These are phyloP conservation scores for Gynochthodes officinalis DNA, from an alignment of 257 asterid species.

Conservation along the genomic window DNA sequence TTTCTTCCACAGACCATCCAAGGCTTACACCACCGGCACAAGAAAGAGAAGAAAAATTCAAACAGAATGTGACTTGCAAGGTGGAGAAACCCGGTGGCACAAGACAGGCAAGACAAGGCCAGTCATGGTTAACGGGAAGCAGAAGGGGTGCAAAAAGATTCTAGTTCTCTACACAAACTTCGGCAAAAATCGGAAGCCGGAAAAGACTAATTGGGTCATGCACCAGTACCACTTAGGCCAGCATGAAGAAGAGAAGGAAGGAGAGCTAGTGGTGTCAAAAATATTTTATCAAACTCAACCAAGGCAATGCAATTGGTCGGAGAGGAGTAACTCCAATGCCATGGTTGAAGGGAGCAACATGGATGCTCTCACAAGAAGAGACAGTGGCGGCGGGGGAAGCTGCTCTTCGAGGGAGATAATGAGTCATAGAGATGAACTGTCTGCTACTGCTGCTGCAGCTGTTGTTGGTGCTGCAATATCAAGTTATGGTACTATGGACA, in stretches of 20 bases:
- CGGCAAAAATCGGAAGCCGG: slow-evolving; percentile 95
- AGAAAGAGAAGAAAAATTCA: slow-evolving; percentile 90
- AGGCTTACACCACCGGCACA: slow-evolving; percentile 99
- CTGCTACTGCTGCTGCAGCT: slow-evolving; percentile 40
- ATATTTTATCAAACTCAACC: slow-evolving; percentile 96
- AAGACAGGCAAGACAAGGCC: slow-evolving; percentile 98
- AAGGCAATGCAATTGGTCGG: slow-evolving; percentile 83
- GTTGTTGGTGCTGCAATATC: slow-evolving; percentile 47
- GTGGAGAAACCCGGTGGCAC: slow-evolving; percentile 99
- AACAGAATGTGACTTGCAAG: slow-evolving; percentile 76
- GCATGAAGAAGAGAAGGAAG: slow-evolving; percentile 89
- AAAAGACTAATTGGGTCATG: slow-evolving; percentile 98
- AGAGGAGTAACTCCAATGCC: slow-evolving; percentile 18
- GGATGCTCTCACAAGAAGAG: slow-evolving; percentile 37
- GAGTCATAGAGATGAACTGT: slow-evolving; percentile 46
- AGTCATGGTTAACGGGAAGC: slow-evolving; percentile 82
- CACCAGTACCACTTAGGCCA: slow-evolving; percentile 94
- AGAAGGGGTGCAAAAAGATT: slow-evolving; percentile 95
- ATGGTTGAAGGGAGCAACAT: slow-evolving; percentile 16
- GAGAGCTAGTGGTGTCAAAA: slow-evolving; percentile 91
- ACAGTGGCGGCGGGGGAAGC: slow-evolving; percentile 44
- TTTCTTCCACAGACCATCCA: slow-evolving; percentile 96
- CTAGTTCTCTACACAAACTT: slow-evolving; percentile 87
- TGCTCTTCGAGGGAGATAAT: slow-evolving; percentile 52
- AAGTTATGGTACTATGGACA: slow-evolving; percentile 45